A percentile compares a stretch with the other conserved stretches of the same genome.
These are phyloP conservation scores for Aurantiochytrium sp. DNA, from an alignment of 108 stramenopile genomes.

Conservation along the genomic window DNA sequence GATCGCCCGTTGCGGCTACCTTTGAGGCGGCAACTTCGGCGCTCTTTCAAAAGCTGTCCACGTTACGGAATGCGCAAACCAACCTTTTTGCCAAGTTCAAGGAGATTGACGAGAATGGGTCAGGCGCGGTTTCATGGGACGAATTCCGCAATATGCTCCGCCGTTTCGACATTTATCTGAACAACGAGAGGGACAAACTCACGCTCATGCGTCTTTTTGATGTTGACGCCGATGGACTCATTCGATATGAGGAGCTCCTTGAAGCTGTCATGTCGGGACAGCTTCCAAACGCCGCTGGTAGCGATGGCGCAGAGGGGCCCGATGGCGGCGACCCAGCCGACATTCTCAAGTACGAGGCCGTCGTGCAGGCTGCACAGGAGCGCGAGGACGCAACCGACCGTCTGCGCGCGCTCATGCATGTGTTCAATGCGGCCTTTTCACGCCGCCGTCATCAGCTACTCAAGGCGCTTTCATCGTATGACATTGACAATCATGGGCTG, in stretches of 20 bases:
- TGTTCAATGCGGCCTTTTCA: background rate
- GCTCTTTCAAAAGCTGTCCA: background rate
- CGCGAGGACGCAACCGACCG: background rate
- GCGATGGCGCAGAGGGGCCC: background rate
- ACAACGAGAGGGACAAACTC: slow-evolving; percentile 35
- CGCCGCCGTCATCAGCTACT: background rate
- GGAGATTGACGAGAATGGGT: background rate
- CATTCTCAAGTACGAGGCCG: background rate
- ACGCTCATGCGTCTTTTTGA: slow-evolving; percentile 38
- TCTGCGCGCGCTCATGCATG: background rate
- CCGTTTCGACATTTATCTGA: slow-evolving; percentile 9
- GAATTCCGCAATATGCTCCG: slow-evolving; percentile 4
- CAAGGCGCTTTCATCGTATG: background rate
- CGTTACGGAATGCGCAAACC: background rate
- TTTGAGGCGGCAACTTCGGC: background rate
- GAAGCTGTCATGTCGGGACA: background rate
- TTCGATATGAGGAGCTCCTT: slow-evolving; percentile 40
- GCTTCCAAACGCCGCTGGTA: background rate
- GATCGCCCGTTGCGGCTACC: background rate
- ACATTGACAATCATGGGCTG: background rate
- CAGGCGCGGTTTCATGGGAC: background rate
- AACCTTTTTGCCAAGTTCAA: background rate
- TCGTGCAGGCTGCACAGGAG: background rate
- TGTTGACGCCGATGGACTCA: slow-evolving; percentile 36
- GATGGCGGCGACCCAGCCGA: background rate